Evolutionary conservation across 2,329 filamentous ascomycete genomes (phyloP).

Genomic region (Cladophialophora psammophila): DNA sequence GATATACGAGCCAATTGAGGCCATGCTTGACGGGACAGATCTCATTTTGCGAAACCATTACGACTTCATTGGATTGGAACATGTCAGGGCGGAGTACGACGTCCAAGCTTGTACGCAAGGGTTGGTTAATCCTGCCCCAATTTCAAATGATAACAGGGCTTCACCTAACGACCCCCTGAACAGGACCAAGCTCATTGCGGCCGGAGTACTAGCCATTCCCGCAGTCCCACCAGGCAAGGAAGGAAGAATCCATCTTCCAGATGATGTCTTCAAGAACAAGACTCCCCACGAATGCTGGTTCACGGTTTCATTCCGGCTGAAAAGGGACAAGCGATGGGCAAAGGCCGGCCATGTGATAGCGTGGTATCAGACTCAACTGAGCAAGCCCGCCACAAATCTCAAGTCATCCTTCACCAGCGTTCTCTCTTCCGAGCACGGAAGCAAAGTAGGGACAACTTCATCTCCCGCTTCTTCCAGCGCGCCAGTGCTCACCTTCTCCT

Average conservation of each 20-base stretch:
- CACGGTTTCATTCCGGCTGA: slow-evolving; percentile 30
- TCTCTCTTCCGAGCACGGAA: slow-evolving; percentile 52
- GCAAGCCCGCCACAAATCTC: neutral
- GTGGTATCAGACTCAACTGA: slow-evolving; percentile 30
- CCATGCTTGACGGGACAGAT: slow-evolving; percentile 58
- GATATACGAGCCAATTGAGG: slow-evolving; percentile 62
- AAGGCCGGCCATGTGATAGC: slow-evolving; percentile 35
- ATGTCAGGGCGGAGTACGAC: slow-evolving; percentile 46
- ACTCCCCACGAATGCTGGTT: slow-evolving; percentile 29
- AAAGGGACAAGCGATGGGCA: slow-evolving; percentile 31
- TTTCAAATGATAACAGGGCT: neutral
- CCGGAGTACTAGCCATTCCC: slow-evolving; percentile 24
- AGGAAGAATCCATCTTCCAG: slow-evolving; percentile 31
- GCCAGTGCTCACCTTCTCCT: slow-evolving; percentile 50
- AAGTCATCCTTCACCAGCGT: slow-evolving; percentile 4
- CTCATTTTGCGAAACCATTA: slow-evolving; percentile 43
- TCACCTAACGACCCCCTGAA: neutral
- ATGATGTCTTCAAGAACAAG: slow-evolving; percentile 13
- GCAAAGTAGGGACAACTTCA: neutral
- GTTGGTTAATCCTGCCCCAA: slow-evolving; percentile 44
- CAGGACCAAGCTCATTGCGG: slow-evolving; percentile 20
- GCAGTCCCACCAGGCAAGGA: slow-evolving; percentile 43
- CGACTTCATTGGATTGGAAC: slow-evolving; percentile 33
- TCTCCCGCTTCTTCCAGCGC: neutral
- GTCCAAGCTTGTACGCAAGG: slow-evolving; percentile 53